phyloP scores from a whole-genome alignment of 2,329 filamentous ascomycete genomes.

The Botryotinia narcissicola region DNA sequence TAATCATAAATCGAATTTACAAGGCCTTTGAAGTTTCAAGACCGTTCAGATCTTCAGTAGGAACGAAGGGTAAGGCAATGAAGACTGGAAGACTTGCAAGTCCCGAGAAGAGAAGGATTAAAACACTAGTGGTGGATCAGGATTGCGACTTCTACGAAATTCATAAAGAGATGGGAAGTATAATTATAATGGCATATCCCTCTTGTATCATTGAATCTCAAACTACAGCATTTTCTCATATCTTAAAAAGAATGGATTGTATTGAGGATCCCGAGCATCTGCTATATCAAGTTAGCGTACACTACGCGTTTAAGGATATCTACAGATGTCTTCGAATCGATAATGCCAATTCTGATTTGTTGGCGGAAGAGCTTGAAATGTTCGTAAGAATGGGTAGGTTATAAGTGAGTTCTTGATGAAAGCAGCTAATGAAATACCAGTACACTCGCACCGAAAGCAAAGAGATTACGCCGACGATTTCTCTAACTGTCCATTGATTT shows the following conservation, averaged over 20 bases:
- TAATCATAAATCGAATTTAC: neutral
- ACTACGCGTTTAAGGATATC: neutral
- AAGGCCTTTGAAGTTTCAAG: neutral
- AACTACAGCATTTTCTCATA: neutral
- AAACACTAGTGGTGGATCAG: neutral
- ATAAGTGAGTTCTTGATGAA: neutral
- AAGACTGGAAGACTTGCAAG: neutral
- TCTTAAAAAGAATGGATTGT: neutral
- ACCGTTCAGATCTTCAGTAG: neutral
- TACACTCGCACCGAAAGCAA: neutral
- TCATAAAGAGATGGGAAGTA: neutral
- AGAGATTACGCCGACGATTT: neutral
- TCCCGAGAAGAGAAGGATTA: neutral
- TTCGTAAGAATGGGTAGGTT: neutral
- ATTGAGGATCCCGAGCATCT: neutral
- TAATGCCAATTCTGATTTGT: neutral
- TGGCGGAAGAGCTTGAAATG: neutral
- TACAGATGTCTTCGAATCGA: neutral
- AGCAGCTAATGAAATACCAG: neutral
- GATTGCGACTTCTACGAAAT: neutral
- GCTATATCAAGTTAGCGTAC: neutral
- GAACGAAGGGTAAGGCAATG: neutral
- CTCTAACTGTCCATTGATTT: neutral
- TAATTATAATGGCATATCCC: neutral
- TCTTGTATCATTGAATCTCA: neutral